These are phyloP conservation scores for Yamadazyma diospyri DNA, from an alignment of 1,139 yeast genomes.

Conservation along the genomic window DNA sequence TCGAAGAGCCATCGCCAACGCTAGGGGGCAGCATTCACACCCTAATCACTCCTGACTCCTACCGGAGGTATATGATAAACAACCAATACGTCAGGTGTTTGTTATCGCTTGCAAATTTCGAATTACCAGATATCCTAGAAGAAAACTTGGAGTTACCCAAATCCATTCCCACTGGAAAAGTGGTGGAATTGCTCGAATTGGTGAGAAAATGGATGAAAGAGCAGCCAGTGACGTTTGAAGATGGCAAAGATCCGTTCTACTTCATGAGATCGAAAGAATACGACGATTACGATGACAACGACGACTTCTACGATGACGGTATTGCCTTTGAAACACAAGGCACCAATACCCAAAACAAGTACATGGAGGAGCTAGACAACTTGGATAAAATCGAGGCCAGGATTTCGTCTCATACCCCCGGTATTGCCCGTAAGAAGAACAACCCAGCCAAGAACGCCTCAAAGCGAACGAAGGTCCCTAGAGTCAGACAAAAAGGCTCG, in stretches of 20 bases:
- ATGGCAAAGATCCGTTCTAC: slow-evolving; percentile 37
- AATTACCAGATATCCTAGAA: slow-evolving; percentile 33
- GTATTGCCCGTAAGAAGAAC: slow-evolving; percentile 15
- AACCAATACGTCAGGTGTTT: slow-evolving; percentile 36
- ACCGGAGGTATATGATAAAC: slow-evolving; percentile 28
- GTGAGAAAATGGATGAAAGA: slow-evolving; percentile 28
- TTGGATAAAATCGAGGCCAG: slow-evolving; percentile 32
- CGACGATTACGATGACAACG: slow-evolving; percentile 16
- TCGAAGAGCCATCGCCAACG: background rate
- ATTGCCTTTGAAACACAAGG: slow-evolving; percentile 37
- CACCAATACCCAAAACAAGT: slow-evolving; percentile 15
- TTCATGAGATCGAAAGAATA: slow-evolving; percentile 26
- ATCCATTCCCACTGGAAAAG: slow-evolving; percentile 16
- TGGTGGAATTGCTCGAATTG: slow-evolving; percentile 22
- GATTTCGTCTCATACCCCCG: slow-evolving; percentile 9
- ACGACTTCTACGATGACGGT: slow-evolving; percentile 19
- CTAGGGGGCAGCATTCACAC: slow-evolving; percentile 2
- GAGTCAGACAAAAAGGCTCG: background rate
- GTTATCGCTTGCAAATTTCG: slow-evolving; percentile 31
- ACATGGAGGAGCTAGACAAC: slow-evolving; percentile 26
- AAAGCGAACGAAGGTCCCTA: slow-evolving; percentile 7
- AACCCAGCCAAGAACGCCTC: slow-evolving; percentile 3
- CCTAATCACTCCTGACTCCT: slow-evolving; percentile 14
- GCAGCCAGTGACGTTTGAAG: slow-evolving; percentile 40
- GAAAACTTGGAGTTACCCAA: slow-evolving; percentile 30